Conservation (phyloP, 805 yeast genomes). For the Yamadazyma kitorensis region DNA sequence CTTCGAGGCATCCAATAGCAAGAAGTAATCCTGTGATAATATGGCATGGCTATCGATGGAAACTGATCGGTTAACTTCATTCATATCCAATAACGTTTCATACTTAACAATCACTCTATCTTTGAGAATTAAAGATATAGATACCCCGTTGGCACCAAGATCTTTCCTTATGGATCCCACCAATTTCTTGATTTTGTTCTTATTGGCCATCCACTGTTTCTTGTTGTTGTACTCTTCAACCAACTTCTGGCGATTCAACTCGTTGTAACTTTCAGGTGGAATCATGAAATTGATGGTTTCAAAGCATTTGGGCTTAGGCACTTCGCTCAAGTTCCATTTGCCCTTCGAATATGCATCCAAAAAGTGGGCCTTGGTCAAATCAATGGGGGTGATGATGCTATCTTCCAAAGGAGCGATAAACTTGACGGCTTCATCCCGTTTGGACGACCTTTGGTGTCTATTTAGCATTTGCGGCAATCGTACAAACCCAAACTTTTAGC, state of each 20-base stretch:
- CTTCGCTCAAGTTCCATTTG: slow-evolving; percentile 52
- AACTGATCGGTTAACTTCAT: slow-evolving; percentile 51
- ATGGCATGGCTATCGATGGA: slow-evolving; percentile 71
- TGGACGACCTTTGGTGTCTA: neutral
- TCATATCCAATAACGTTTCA: slow-evolving; percentile 45
- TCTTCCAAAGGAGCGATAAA: slow-evolving; percentile 21
- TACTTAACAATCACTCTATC: slow-evolving; percentile 48
- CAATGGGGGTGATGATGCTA: slow-evolving; percentile 18
- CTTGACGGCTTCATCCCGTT: neutral
- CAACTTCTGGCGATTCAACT: slow-evolving; percentile 40
- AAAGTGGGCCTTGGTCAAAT: slow-evolving; percentile 48
- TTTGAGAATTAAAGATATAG: slow-evolving; percentile 56
- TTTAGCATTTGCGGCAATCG: no score
- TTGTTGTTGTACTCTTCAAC: slow-evolving; percentile 39
- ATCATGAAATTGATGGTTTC: slow-evolving; percentile 43
- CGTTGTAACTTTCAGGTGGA: slow-evolving; percentile 60
- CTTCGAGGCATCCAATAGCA: slow-evolving; percentile 54
- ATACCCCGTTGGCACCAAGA: slow-evolving; percentile 49
- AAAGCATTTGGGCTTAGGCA: slow-evolving; percentile 56
- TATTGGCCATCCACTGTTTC: slow-evolving; percentile 51
- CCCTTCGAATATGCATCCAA: slow-evolving; percentile 55
- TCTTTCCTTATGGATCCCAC: slow-evolving; percentile 36
- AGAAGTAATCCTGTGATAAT: slow-evolving; percentile 53
- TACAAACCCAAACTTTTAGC: no score
- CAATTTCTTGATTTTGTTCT: slow-evolving; percentile 34